A percentile compares a stretch with the other conserved stretches of the same genome.
phyloP scores from a whole-genome alignment of 208 protist genomes.

The Spongospora subterranea region DNA sequence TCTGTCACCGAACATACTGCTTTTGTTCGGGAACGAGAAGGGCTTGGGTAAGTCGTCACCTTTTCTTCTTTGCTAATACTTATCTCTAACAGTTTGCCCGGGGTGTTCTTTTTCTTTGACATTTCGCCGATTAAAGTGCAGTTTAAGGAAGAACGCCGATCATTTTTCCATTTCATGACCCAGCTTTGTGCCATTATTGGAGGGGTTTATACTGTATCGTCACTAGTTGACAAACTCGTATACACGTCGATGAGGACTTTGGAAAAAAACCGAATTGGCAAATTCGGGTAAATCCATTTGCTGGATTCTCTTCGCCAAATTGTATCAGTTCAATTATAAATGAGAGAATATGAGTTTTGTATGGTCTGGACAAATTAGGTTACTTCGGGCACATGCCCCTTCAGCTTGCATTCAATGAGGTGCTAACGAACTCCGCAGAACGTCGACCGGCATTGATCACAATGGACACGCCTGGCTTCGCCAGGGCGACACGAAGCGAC shows the following conservation, averaged over 20 bases:
- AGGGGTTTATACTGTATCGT: conserved; percentile 86
- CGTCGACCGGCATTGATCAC: not conserved
- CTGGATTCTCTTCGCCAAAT: not conserved
- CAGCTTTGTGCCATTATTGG: conserved; percentile 89
- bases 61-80: not conserved
- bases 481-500: not conserved
- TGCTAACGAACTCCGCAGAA: no score
- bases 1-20: conserved; percentile 77
- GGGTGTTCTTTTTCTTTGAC: conserved; percentile 86
- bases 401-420: no score
- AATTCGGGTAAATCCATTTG: conserved; percentile 1
- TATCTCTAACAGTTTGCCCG: conserved; percentile 66
- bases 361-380: no score
- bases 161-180: conserved; percentile 87
- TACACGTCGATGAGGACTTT: conserved; percentile 70
- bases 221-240: conserved; percentile 75
- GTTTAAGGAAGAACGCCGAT: conserved; percentile 76
- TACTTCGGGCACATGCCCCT: no score
- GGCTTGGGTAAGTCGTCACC: conserved; percentile 51
- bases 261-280: conserved; percentile 66
- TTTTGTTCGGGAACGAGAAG: conserved; percentile 60
- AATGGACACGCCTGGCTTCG: not conserved
- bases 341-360: no score
- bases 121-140: conserved; percentile 85
- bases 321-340: no score